Evolutionary conservation across 2,329 filamentous ascomycete genomes (phyloP).

Genomic region (Dactylonectria macrodidyma): DNA sequence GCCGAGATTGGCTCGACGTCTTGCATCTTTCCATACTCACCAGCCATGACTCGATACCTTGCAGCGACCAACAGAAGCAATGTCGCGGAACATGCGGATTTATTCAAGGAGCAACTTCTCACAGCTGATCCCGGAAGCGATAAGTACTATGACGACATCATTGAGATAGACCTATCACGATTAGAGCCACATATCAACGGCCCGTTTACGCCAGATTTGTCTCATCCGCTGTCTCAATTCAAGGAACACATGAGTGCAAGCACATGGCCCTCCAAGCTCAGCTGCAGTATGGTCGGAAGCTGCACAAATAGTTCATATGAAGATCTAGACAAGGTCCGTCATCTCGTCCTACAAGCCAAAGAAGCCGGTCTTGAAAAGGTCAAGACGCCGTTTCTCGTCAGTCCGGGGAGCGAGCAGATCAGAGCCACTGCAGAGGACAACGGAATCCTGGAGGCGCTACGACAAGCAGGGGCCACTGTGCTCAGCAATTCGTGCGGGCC

Average conservation of each 20-base stretch:
- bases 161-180: slow-evolving; percentile 53
- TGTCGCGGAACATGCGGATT: slow-evolving; percentile 43
- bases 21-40: slow-evolving; percentile 55
- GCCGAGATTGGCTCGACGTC: slow-evolving; percentile 56
- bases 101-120: slow-evolving; percentile 45
- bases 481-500: slow-evolving; percentile 54
- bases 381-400: slow-evolving; percentile 50
- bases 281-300: slow-evolving; percentile 51
- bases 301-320: slow-evolving; percentile 57
- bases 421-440: slow-evolving; percentile 49
- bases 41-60: slow-evolving; percentile 52
- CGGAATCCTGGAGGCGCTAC: slow-evolving; percentile 48
- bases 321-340: slow-evolving; percentile 50
- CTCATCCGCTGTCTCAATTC: slow-evolving; percentile 51
- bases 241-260: slow-evolving; percentile 44
- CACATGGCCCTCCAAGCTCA: slow-evolving; percentile 50
- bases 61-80: slow-evolving; percentile 46
- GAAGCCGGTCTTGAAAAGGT: slow-evolving; percentile 47
- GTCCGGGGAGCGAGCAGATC: slow-evolving; percentile 54
- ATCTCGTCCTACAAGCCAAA: slow-evolving; percentile 50
- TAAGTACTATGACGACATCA: slow-evolving; percentile 51
- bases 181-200: slow-evolving; percentile 55
- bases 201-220: slow-evolving; percentile 53
- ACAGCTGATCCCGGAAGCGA: slow-evolving; percentile 50
- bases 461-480: slow-evolving; percentile 50